phyloP scores from a whole-genome alignment of 306 rosid species.

The Datisca glomerata region DNA sequence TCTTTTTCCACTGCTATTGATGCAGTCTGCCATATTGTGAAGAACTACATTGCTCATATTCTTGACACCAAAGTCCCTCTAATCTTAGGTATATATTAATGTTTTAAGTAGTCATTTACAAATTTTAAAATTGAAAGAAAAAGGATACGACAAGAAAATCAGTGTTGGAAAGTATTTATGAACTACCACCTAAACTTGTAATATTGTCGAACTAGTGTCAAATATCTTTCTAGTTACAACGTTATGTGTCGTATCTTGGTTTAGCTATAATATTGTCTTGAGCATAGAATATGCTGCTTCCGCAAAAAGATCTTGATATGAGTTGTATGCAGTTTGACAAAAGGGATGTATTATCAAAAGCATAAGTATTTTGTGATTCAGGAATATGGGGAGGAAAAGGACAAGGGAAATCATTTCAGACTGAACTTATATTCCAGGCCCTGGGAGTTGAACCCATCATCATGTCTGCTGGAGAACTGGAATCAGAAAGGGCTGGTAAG shows the following conservation, averaged over 20 bases:
- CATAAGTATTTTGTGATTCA: constrained; percentile 14
- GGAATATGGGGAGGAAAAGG: constrained; percentile 99
- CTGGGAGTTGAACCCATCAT: constrained; percentile 91
- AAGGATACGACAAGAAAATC: too few relatives aligned
- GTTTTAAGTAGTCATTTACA: too few relatives aligned
- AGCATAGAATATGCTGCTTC: too few relatives aligned
- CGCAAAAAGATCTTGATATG: constrained; percentile 4
- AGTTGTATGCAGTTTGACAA: neutral
- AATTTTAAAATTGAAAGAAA: too few relatives aligned
- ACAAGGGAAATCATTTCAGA: constrained; percentile 95
- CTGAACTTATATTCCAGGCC: constrained; percentile 87
- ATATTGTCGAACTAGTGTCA: too few relatives aligned
- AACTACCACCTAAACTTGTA: too few relatives aligned
- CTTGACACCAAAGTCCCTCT: constrained; percentile 77
- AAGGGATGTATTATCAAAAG: constrained; percentile 5
- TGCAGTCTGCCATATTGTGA: constrained; percentile 77
- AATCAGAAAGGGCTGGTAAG: constrained; percentile 96
- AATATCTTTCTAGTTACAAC: too few relatives aligned
- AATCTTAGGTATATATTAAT: constrained; percentile 86
- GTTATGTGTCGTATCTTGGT: too few relatives aligned
- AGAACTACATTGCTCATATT: constrained; percentile 70
- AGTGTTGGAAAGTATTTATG: too few relatives aligned
- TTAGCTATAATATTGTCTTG: too few relatives aligned
- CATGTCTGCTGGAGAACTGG: constrained; percentile 97
- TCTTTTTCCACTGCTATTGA: constrained; percentile 3